Evolutionary conservation across 2,329 filamentous ascomycete species (phyloP).

Genomic region (Mariannaea elegans): DNA sequence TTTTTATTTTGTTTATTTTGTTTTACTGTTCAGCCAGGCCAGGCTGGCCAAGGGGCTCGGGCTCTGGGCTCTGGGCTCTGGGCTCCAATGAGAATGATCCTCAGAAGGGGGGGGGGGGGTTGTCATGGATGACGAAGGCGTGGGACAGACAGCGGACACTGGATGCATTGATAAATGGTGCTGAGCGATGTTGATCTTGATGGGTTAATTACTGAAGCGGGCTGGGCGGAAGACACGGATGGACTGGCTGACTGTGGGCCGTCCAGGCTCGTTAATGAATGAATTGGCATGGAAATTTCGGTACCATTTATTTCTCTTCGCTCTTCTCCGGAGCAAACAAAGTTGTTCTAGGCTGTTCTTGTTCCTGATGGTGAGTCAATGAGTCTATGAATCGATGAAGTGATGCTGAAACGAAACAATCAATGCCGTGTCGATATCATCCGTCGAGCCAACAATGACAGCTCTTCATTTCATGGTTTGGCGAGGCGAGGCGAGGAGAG

Average conservation of each 20-base stretch:
- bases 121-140: background rate
- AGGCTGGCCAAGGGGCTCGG: background rate
- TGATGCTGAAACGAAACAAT: background rate
- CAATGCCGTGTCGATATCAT: background rate
- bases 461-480: background rate
- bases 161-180: background rate
- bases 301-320: conserved; percentile 4
- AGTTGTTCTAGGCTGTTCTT: conserved; percentile 18
- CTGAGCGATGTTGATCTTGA: background rate
- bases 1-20: background rate
- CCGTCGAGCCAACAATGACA: background rate
- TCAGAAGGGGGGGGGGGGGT: background rate
- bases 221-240: too few species aligned
- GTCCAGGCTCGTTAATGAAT: conserved; percentile 1
- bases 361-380: conserved; percentile 1
- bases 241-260: conserved; percentile 5
- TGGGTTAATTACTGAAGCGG: conserved; percentile 13
- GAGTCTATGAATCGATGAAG: background rate
- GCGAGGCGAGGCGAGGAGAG: too few species aligned
- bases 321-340: conserved; percentile 19
- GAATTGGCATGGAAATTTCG: background rate
- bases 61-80: conserved; percentile 1
- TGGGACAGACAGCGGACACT: conserved; percentile 5
- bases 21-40: background rate
- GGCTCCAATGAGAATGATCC: conserved; percentile 1